Percentiles rank a stretch among this genome's conserved stretches.
phyloP scores from a whole-genome alignment of 129 eudicot species.

The Silybum marianum region DNA sequence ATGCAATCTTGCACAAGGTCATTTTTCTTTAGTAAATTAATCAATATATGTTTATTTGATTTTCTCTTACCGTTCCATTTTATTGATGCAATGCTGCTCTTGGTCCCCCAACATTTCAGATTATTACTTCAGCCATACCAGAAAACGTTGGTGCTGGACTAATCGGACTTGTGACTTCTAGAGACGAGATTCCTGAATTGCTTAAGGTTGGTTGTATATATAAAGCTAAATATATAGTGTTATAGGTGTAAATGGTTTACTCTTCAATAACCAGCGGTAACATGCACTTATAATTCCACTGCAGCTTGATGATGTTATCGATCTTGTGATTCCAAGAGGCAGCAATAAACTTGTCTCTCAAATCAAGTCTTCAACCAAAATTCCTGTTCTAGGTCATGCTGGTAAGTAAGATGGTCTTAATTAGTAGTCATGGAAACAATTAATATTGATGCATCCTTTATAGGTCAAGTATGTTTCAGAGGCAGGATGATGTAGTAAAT shows the following conservation, averaged over 20 bases:
- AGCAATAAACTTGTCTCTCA: slow-evolving; percentile 89
- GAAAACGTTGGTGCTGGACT: slow-evolving; percentile 70
- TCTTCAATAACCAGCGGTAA: neutral
- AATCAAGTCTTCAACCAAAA: slow-evolving; percentile 82
- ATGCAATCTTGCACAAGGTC: slow-evolving; percentile 92
- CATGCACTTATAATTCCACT: neutral
- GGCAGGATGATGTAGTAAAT: slow-evolving; percentile 11
- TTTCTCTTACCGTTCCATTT: neutral
- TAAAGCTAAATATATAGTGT: slow-evolving; percentile 5
- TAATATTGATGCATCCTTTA: slow-evolving; percentile 4
- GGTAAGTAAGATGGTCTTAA: slow-evolving; percentile 57
- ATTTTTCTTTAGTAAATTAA: neutral
- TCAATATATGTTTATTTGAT: neutral
- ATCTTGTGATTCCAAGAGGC: slow-evolving; percentile 95
- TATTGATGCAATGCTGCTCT: neutral
- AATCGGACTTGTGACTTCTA: slow-evolving; percentile 88
- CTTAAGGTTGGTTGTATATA: slow-evolving; percentile 62
- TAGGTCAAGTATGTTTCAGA: slow-evolving; percentile 6
- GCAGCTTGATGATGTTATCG: slow-evolving; percentile 90
- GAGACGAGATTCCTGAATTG: slow-evolving; percentile 94
- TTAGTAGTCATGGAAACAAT: neutral
- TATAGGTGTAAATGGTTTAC: neutral
- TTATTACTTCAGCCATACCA: slow-evolving; percentile 86
- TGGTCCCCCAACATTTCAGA: slow-evolving; percentile 32
- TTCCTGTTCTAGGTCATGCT: slow-evolving; percentile 86